Conservation (phyloP, 495 filamentous ascomycete genomes). For the Cercophora newfieldiana region DNA sequence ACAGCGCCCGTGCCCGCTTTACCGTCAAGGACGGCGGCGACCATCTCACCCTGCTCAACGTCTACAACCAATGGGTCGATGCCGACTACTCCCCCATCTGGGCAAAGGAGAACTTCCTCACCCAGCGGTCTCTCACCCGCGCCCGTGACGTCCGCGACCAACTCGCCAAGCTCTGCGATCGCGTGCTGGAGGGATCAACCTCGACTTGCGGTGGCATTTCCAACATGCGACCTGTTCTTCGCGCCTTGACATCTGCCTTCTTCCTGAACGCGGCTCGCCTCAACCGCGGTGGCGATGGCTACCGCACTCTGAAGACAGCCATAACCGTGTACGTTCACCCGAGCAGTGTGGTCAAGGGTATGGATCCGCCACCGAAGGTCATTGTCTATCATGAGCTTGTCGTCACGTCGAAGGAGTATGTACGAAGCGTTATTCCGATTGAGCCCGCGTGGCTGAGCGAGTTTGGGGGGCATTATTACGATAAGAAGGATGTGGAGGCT, state of each 20-base stretch:
- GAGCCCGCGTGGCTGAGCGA: conserved; percentile 85
- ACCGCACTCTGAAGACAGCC: conserved; percentile 92
- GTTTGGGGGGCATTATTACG: conserved; percentile 93
- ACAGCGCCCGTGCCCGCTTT: conserved; percentile 88
- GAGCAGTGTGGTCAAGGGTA: conserved; percentile 74
- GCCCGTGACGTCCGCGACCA: conserved; percentile 94
- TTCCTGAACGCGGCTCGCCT: conserved; percentile 91
- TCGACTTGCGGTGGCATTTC: conserved; percentile 69
- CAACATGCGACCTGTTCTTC: conserved; percentile 76
- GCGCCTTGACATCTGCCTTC: conserved; percentile 88
- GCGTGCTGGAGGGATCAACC: conserved; percentile 74
- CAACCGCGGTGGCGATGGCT: conserved; percentile 82
- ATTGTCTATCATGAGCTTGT: conserved; percentile 92
- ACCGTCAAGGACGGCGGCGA: conserved; percentile 92
- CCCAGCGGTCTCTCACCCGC: conserved; percentile 80
- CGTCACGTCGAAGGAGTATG: conserved; percentile 91
- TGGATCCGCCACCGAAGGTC: conserved; percentile 75
- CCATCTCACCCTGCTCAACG: conserved; percentile 86
- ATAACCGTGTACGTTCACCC: conserved; percentile 91
- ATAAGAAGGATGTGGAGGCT: conserved; percentile 86
- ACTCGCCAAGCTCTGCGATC: conserved; percentile 89
- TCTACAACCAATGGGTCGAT: conserved; percentile 98
- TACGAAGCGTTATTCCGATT: conserved; percentile 82
- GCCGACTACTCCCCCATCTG: conserved; percentile 86
- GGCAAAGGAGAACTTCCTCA: conserved; percentile 91